Percentiles rank a stretch among this genome's conserved stretches.
Conservation (phyloP, 352 stramenopile species). For the Globisporangium spiculum region DNA sequence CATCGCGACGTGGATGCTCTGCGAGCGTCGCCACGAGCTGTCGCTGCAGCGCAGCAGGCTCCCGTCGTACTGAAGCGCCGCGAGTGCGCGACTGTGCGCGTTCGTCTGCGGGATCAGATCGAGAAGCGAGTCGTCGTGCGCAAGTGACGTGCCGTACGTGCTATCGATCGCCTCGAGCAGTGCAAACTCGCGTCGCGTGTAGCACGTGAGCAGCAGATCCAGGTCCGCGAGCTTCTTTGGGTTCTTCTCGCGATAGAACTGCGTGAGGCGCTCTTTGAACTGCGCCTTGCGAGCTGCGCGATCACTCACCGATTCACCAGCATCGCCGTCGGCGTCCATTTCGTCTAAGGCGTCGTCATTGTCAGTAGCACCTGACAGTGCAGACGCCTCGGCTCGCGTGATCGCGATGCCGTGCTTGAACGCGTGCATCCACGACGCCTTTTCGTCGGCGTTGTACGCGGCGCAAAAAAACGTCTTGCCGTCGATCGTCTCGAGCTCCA, state of each 20-base stretch:
- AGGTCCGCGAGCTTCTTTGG: constrained; percentile 46
- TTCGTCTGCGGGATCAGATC: constrained; percentile 28
- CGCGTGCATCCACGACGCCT: constrained; percentile 56
- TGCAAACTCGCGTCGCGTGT: constrained; percentile 39
- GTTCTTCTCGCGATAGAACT: constrained; percentile 62
- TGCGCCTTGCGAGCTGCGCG: constrained; percentile 15
- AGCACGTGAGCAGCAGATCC: constrained; percentile 46
- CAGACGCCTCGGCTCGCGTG: constrained; percentile 15
- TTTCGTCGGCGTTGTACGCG: constrained; percentile 47
- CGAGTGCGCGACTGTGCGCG: constrained; percentile 29
- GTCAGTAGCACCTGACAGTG: constrained; percentile 5
- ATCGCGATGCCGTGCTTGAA: constrained; percentile 54
- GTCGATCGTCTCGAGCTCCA: constrained; percentile 68
- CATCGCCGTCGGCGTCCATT: neutral
- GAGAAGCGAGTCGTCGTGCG: constrained; percentile 31
- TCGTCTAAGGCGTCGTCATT: neutral
- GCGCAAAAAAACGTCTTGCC: constrained; percentile 75
- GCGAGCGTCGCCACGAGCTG: constrained; percentile 32
- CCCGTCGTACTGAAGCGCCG: constrained; percentile 40
- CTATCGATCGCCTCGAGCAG: constrained; percentile 48
- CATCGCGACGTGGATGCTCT: constrained; percentile 46
- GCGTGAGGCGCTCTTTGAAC: constrained; percentile 36
- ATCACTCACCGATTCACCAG: constrained; percentile 17
- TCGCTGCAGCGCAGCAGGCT: constrained; percentile 30
- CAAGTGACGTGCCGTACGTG: constrained; percentile 32